Evolutionary conservation across 805 yeast genomes (phyloP).

Genomic region (Candida vartiovaarae): DNA sequence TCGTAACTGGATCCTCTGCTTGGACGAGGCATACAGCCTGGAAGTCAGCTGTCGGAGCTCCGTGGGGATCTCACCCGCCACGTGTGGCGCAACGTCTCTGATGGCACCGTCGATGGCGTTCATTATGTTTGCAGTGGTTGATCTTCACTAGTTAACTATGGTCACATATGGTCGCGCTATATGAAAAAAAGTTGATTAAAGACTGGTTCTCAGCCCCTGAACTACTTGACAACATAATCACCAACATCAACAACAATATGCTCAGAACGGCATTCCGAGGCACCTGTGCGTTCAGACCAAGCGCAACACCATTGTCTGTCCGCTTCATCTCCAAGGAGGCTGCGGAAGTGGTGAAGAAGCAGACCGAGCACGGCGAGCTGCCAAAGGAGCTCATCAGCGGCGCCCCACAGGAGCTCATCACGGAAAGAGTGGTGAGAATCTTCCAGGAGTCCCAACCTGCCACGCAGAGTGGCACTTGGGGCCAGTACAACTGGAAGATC

Average conservation of each 20-base stretch:
- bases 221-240: too few species aligned
- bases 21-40: constrained; percentile 41
- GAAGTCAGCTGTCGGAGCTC: constrained; percentile 25
- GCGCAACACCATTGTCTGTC: background rate
- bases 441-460: constrained; percentile 74
- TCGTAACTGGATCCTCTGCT: constrained; percentile 40
- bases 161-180: too few species aligned
- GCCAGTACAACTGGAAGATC: constrained; percentile 56
- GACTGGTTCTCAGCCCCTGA: too few species aligned
- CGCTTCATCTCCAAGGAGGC: constrained; percentile 1
- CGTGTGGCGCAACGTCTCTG: constrained; percentile 44
- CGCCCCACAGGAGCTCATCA: constrained; percentile 60
- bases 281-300: background rate
- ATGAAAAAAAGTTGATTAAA: too few species aligned
- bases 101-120: constrained; percentile 27
- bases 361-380: constrained; percentile 22
- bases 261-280: background rate
- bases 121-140: constrained; percentile 1
- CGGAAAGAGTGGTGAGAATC: constrained; percentile 66
- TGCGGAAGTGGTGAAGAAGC: constrained; percentile 10
- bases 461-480: constrained; percentile 60
- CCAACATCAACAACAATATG: background rate
- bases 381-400: constrained; percentile 64
- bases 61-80: constrained; percentile 37
- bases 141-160: too few species aligned